Evolutionary conservation across 2,329 filamentous ascomycete species (phyloP).

Genomic region (Cytospora chrysosperma): DNA sequence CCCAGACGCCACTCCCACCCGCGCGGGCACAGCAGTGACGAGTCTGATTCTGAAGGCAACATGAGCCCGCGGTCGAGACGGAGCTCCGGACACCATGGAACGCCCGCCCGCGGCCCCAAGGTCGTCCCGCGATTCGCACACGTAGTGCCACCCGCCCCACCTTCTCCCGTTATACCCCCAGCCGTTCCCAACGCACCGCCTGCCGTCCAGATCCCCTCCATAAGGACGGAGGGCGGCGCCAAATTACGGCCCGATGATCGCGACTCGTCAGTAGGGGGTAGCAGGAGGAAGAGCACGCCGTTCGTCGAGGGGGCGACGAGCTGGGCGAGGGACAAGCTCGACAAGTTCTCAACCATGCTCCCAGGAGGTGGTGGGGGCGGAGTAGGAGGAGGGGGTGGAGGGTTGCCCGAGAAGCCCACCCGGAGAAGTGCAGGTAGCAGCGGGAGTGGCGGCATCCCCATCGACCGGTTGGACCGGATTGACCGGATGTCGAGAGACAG

Average conservation of each 20-base stretch:
- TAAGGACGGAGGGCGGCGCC: constrained; percentile 12
- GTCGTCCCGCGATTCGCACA: constrained; percentile 19
- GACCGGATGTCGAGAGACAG: constrained; percentile 41
- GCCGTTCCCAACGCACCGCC: constrained; percentile 1
- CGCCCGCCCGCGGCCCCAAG: constrained; percentile 17
- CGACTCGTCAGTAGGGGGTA: not conserved
- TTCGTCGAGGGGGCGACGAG: constrained; percentile 18
- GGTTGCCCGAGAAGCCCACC: constrained; percentile 33
- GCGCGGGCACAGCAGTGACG: constrained; percentile 43
- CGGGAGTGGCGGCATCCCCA: constrained; percentile 23
- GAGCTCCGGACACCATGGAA: constrained; percentile 13
- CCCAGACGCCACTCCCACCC: constrained; percentile 51
- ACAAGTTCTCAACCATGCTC: constrained; percentile 46
- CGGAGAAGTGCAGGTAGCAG: constrained; percentile 38
- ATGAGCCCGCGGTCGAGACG: constrained; percentile 29
- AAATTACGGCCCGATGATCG: constrained; percentile 27
- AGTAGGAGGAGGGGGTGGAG: constrained; percentile 26
- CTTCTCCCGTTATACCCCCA: constrained; percentile 13
- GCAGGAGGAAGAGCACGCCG: constrained; percentile 10
- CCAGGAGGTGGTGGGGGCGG: constrained; percentile 29
- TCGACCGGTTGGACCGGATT: constrained; percentile 23
- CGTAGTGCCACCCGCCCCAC: constrained; percentile 28
- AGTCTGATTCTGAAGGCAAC: constrained; percentile 37
- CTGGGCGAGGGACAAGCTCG: constrained; percentile 40
- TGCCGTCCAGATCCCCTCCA: constrained; percentile 1